Evolutionary conservation across 768 basidiomycete species (phyloP), one percentile per base, ranked within the genome.

Genomic region (Boletus huronensis): DNA sequence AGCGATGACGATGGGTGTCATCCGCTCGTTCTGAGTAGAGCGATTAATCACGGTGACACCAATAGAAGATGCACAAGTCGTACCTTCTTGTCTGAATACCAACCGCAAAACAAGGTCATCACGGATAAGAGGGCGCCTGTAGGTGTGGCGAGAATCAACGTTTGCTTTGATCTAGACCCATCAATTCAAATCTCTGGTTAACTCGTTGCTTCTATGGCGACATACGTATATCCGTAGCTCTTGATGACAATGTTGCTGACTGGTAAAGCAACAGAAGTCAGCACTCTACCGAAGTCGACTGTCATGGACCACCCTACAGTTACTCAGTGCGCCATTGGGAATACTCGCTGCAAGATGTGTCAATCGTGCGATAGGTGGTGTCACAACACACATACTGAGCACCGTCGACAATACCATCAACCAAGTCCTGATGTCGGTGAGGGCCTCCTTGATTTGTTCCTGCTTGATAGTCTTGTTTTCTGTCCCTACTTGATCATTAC

Each of bases 81-180:
- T 48, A 81, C 83, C 78, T 79, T 84, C 66, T 71, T 80, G 60
- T 86, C 85, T 0, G 85, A 83, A 63, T 83, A 83, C 78, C 81
- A 86, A 3, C 83, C 83, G 57, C 82, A 84, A 5, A 75, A 60
- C 17, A 84, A 57, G 2, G 79, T 77, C 55, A 73, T 83, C 4
- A 69, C 39, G 0, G 82, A 75, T 4, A 74, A 77, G 25, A 87
- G 65, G 9, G 70, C 74, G 3, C 85, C 86, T 21, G 67, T 76
- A 3, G 83, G 84, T 0, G 84, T 82, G 4, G 77, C 77, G 26
- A 85, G 62, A 38, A 85, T 85, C 16, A 87, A 69, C 0, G 84
- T 80, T 62, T 84, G 82, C 63, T 75, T 80, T 7, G 85, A 79
- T 11, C 82, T 84, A 40, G 29, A n/a, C 36, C n/a, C 42, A 34